Base-by-base conservation (phyloP, 148 eudicot genomes). In the Amaranthus hypochondriacus region DNA sequence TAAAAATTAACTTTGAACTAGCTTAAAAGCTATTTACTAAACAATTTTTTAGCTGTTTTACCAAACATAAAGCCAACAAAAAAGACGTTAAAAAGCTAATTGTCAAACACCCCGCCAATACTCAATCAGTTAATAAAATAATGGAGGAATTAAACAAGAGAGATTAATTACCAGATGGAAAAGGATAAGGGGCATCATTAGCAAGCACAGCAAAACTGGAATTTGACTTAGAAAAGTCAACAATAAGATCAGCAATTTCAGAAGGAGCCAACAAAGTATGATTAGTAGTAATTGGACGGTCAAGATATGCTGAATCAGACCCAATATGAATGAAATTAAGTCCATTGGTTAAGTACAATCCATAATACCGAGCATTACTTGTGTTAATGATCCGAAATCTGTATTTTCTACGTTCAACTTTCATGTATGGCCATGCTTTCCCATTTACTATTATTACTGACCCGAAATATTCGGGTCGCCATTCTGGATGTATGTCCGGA, bases 391-490 rank as follows among this genome's bases (percentile, higher is more conserved):
- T 84, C 3, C 95, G 83, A 47, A 89, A 89, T 2, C 90, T 69
- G 69, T 90, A 90, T 51, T 79, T 88, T 51, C 89, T 84, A 66
- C 92, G 74, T 55, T 78, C 77, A 10, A 90, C 96, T 15, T 59
- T 73, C 90, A 86, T 82, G 73, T 75, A 76, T 7, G 96, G 96
- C 95, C 95, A 89, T 14, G 91, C 95, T 71, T 89, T 89, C 4
- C 95, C 95, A 4, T 89, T 89, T 11, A 89, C 95, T 28, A 89
- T 66, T 48, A 89, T 89, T 6, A 79, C 87, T 5, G 84, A 84
- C 0, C 95, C 95, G 67, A 89, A 89, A 74, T 89, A 89, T 77
- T 89, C 95, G 0, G 95, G 94, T 5, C 84, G 89, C 94, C 94
- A 89, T 13, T 89, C 81, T 0, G 94, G 94, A 52, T 89, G 94